Conservation (phyloP, 1,139 yeast species). For the Hanseniaspora gamundiae region DNA sequence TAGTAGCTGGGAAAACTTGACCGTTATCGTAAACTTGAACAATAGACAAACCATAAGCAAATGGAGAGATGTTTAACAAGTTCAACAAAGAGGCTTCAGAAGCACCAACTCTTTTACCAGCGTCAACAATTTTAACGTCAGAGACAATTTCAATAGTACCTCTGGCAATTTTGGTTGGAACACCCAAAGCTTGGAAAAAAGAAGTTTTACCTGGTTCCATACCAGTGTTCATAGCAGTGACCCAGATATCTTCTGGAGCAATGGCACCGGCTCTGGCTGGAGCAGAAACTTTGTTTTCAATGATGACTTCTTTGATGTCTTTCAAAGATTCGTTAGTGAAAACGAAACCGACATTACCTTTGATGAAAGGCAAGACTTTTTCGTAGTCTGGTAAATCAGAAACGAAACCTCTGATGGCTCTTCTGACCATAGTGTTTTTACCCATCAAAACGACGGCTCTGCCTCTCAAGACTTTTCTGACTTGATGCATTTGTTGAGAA, state of each 20-base stretch:
- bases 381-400: constrained; percentile 92
- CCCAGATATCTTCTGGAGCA: constrained; percentile 95
- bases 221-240: constrained; percentile 99
- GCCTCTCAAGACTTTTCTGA: constrained; percentile 94
- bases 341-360: constrained; percentile 98
- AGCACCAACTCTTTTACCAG: constrained; percentile 88
- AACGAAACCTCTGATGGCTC: constrained; percentile 96
- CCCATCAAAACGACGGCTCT: constrained; percentile 97
- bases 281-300: constrained; percentile 96
- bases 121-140: constrained; percentile 90
- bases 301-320: constrained; percentile 75
- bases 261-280: constrained; percentile 99
- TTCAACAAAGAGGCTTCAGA: constrained; percentile 98
- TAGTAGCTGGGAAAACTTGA: constrained; percentile 91
- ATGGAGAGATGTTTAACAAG: constrained; percentile 99
- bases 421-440: constrained; percentile 99
- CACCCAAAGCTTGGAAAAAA: constrained; percentile 99
- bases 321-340: constrained; percentile 96
- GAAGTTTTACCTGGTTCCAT: constrained; percentile 99
- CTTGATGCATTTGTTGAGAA: constrained; percentile 99
- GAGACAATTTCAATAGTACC: constrained; percentile 99
- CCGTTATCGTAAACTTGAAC: constrained; percentile 98
- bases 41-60: constrained; percentile 96
- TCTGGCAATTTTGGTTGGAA: constrained; percentile 99
- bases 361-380: constrained; percentile 86